Conservation (phyloP, 2,329 filamentous ascomycete genomes). For the Fusarium oligoseptatum region DNA sequence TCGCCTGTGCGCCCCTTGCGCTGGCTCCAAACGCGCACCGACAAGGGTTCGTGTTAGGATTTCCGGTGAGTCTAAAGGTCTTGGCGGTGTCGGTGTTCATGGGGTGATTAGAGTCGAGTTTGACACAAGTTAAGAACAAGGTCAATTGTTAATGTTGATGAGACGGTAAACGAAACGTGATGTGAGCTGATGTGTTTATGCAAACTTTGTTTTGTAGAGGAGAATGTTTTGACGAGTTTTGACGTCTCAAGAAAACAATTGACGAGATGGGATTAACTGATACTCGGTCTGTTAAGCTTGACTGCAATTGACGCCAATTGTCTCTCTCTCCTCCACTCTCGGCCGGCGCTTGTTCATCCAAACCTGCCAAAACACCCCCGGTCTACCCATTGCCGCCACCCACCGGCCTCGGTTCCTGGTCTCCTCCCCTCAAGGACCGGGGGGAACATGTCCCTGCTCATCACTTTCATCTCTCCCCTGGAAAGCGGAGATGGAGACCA, state of each 20-base stretch:
- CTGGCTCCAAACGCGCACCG: conserved; percentile 43
- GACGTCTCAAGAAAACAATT: not conserved
- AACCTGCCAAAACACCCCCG: conserved; percentile 3
- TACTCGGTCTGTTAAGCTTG: not conserved
- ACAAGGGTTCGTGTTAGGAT: conserved; percentile 43
- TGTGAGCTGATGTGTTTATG: conserved; percentile 17
- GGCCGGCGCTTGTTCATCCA: conserved; percentile 35
- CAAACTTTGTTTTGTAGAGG: not conserved
- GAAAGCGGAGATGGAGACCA: conserved; percentile 25
- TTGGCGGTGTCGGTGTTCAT: conserved; percentile 28
- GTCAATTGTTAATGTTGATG: not conserved
- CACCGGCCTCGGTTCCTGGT: conserved; percentile 6
- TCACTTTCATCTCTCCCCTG: not conserved
- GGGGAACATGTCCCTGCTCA: conserved; percentile 6
- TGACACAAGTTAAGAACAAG: not conserved
- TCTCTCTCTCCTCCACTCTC: conserved; percentile 9
- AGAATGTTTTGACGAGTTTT: not conserved
- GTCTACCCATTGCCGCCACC: conserved; percentile 18
- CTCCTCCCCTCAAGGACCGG: conserved; percentile 2
- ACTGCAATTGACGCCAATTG: not conserved
- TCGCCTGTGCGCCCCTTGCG: conserved; percentile 43
- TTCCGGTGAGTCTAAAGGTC: conserved; percentile 40
- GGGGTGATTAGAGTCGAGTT: not conserved
- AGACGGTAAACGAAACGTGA: conserved; percentile 21
- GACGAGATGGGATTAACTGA: not conserved